phyloP scores from a whole-genome alignment of 208 protist genomes.

The Crithidia bombi region DNA sequence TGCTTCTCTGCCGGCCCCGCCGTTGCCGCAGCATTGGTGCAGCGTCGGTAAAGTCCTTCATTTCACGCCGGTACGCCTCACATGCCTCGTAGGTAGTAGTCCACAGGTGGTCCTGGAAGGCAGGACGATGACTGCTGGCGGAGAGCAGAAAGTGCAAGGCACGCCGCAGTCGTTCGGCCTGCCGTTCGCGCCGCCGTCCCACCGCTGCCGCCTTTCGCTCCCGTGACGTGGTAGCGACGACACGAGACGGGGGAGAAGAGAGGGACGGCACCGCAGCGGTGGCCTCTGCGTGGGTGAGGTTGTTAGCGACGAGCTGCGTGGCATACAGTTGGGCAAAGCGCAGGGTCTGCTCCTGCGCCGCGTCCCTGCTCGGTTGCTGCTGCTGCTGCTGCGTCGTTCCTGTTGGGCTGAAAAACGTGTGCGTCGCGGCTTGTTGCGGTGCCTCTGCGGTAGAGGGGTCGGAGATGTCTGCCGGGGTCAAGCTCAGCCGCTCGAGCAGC shows the following conservation, averaged over 20 bases:
- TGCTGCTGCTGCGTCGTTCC: too few relatives aligned
- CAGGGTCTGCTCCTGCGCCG: constrained; percentile 7
- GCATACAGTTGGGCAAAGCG: constrained; percentile 27
- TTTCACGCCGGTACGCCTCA: constrained; percentile 8
- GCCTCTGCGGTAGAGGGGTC: constrained; percentile 1
- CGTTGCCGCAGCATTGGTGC: neutral
- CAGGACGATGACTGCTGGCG: constrained; percentile 2
- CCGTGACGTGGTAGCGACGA: neutral
- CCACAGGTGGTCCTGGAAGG: constrained; percentile 30
- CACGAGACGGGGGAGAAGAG: neutral
- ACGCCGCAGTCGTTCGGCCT: constrained; percentile 25
- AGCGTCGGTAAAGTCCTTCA: too few relatives aligned
- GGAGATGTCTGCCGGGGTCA: constrained; percentile 14
- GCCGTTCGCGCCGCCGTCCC: neutral
- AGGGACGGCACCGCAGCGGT: neutral
- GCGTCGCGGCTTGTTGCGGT: neutral
- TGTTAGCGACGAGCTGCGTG: constrained; percentile 15
- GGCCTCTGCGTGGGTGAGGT: constrained; percentile 15
- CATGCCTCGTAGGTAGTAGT: constrained; percentile 25
- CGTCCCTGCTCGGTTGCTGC: neutral
- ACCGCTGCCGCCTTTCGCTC: neutral
- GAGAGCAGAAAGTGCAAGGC: constrained; percentile 38
- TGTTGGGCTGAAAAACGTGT: neutral
- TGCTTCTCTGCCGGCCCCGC: neutral
- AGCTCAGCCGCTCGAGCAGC: constrained; percentile 23